phyloP scores from a whole-genome alignment of 1,284 basidiomycete genomes.

The Lentinula novae-zelandiae region DNA sequence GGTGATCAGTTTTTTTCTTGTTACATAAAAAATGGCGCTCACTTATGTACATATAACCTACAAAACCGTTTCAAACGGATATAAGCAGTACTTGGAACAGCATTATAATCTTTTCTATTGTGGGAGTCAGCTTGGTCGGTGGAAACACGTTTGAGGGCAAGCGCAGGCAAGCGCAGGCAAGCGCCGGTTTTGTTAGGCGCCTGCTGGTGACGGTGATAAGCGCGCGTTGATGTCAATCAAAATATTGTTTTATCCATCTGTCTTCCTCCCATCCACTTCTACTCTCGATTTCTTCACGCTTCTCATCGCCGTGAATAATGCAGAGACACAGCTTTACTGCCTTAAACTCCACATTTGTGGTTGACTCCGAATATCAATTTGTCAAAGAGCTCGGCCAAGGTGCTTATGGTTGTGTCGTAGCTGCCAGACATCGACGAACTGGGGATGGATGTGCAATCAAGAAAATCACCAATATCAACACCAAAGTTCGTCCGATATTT shows the following conservation, averaged over 20 bases:
- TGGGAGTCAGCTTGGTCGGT: too few relatives aligned
- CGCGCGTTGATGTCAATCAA: background rate
- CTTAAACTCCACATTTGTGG: constrained; percentile 79
- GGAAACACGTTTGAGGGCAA: too few relatives aligned
- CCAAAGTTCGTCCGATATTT: constrained; percentile 57
- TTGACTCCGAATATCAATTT: constrained; percentile 90
- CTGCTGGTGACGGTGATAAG: background rate
- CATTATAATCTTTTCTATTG: too few relatives aligned
- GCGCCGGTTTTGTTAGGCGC: background rate
- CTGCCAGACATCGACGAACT: constrained; percentile 79
- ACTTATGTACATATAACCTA: too few relatives aligned
- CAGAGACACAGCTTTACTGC: constrained; percentile 75
- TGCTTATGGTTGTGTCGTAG: constrained; percentile 90
- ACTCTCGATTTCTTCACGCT: background rate
- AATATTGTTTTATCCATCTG: constrained; percentile 7
- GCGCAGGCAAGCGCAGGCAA: too few relatives aligned
- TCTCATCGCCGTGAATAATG: constrained; percentile 41
- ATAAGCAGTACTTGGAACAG: too few relatives aligned
- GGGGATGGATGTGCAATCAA: constrained; percentile 93
- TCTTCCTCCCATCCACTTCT: too few relatives aligned
- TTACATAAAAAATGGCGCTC: background rate
- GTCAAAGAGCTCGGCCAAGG: constrained; percentile 96
- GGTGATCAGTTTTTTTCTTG: constrained; percentile 26
- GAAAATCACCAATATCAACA: constrained; percentile 98
- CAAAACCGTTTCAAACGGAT: too few relatives aligned